Evolutionary conservation across 805 yeast species (phyloP), one percentile per base, ranked within the genome.

Genomic region (Candida verbasci): DNA sequence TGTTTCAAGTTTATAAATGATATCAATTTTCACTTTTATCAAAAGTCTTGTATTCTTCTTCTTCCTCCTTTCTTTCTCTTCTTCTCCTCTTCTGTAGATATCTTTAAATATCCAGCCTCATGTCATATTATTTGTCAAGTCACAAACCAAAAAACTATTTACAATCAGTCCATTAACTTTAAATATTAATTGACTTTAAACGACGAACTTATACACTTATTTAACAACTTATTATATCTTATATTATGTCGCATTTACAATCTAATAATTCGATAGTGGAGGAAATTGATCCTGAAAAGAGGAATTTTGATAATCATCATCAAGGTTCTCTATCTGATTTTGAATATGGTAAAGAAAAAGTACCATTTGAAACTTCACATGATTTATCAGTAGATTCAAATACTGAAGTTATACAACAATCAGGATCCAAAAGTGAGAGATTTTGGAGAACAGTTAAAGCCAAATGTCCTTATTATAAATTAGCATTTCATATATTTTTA

Each of bases 401-500:
- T 3, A 35, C 3, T 22, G 31, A 24, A 9, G 16, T 17, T 28
- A n/a, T 12, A 20, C 24, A 7, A 21, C 20, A 5, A 31, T 10
- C 26, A 9, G 18, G 17, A 8, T 33, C 31, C 15, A 32, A 41
- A 14, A 24, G 17, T 20, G 21, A 12, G 4, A 32, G 25, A 12
- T n/a, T 23, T 14, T 28, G 37, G 36, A 29, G 36, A 34, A 25
- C 31, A 22, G 22, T 49, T 9, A 49, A 49, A 32, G 15, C 24
- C 4, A 37, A 39, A 18, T 39, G 43, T 33, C 53, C 54, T 10
- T 44, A 36, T 12, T 48, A 41, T 29, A 46, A 32, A 31, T 29
- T 48, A 11, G 42, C 37, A 4, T 33, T 45, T 20, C 46, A 53
- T 36, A 28, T 56, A n/a, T 58, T 49, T 35, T 50, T 42, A 56